Evolutionary conservation across 192 early-diverging fungal species (phyloP).

Genomic region (Mortierella alpina): DNA sequence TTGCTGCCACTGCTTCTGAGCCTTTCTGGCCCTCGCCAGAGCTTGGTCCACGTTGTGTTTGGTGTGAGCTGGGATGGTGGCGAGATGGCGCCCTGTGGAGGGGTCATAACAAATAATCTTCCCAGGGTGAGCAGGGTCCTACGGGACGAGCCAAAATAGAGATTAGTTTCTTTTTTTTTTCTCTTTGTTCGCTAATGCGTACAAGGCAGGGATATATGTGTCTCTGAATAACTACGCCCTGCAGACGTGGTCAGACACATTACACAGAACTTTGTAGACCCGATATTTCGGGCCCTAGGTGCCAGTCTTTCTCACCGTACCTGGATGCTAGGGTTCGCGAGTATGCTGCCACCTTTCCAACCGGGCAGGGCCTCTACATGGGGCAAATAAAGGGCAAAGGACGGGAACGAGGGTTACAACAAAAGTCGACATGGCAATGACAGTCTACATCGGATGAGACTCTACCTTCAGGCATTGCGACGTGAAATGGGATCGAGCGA

Average conservation of each 20-base stretch:
- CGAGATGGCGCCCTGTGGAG: constrained; percentile 81
- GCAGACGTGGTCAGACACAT: too few species aligned
- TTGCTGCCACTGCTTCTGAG: constrained; percentile 75
- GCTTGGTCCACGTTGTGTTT: constrained; percentile 67
- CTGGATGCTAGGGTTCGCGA: constrained; percentile 58
- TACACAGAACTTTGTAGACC: too few species aligned
- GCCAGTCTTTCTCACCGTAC: constrained; percentile 31
- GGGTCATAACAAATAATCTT: constrained; percentile 88
- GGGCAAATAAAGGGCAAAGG: not conserved
- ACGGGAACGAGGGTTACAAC: not conserved
- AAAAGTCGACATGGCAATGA: not conserved
- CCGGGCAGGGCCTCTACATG: constrained; percentile 57
- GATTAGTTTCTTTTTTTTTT: not conserved
- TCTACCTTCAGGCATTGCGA: constrained; percentile 29
- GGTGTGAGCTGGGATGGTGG: constrained; percentile 67
- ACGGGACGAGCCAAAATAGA: not conserved
- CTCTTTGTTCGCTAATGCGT: too few species aligned
- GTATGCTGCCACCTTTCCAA: constrained; percentile 61
- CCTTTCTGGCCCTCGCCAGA: constrained; percentile 64
- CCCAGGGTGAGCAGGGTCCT: constrained; percentile 60
- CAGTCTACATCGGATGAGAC: not conserved
- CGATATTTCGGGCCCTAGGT: too few species aligned
- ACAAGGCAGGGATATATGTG: too few species aligned
- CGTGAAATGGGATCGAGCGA: constrained; percentile 28
- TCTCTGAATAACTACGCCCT: too few species aligned